Percentiles rank a stretch among this genome's conserved stretches.
These are phyloP conservation scores for Dactylonectria macrodidyma DNA, from an alignment of 2,329 filamentous ascomycete genomes.

Conservation along the genomic window DNA sequence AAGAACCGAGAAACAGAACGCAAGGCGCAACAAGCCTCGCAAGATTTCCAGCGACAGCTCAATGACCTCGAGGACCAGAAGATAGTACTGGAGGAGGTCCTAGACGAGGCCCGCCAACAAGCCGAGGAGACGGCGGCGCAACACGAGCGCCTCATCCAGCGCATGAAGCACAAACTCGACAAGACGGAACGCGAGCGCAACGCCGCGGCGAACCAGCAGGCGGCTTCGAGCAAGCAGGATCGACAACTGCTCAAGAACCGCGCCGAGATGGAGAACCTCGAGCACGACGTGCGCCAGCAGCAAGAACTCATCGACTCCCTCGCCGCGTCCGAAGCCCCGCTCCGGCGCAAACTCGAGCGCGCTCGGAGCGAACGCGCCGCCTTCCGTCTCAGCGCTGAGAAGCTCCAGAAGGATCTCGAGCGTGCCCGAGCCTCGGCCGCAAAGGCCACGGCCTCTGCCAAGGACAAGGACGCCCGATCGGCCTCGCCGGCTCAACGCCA, in stretches of 20 bases:
- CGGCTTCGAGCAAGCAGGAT: slow-evolving; percentile 67
- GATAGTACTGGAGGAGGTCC: slow-evolving; percentile 69
- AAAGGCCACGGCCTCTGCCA: slow-evolving; percentile 47
- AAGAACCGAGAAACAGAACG: slow-evolving; percentile 67
- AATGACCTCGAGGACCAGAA: slow-evolving; percentile 73
- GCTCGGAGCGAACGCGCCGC: slow-evolving; percentile 76
- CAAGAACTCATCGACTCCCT: slow-evolving; percentile 75
- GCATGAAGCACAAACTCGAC: slow-evolving; percentile 65
- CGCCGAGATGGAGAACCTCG: slow-evolving; percentile 77
- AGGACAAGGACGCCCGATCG: slow-evolving; percentile 19
- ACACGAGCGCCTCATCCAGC: slow-evolving; percentile 60
- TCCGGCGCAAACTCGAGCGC: slow-evolving; percentile 78
- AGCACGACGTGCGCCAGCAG: slow-evolving; percentile 79
- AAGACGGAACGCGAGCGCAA: slow-evolving; percentile 65
- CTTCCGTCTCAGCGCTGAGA: slow-evolving; percentile 68
- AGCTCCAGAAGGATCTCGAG: slow-evolving; percentile 67
- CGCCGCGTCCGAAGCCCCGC: slow-evolving; percentile 68
- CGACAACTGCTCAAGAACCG: slow-evolving; percentile 75
- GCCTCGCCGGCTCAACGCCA: slow-evolving; percentile 37
- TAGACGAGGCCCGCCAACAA: slow-evolving; percentile 68
- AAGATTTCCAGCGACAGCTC: slow-evolving; percentile 69
- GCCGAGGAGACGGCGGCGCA: slow-evolving; percentile 63
- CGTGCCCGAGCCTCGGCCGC: slow-evolving; percentile 59
- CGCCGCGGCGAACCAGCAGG: slow-evolving; percentile 50
- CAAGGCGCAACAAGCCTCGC: slow-evolving; percentile 56